Evolutionary conservation across 305 asterid species (phyloP), one percentile per base, ranked within the genome.

Genomic region (Fraxinus velutina): DNA sequence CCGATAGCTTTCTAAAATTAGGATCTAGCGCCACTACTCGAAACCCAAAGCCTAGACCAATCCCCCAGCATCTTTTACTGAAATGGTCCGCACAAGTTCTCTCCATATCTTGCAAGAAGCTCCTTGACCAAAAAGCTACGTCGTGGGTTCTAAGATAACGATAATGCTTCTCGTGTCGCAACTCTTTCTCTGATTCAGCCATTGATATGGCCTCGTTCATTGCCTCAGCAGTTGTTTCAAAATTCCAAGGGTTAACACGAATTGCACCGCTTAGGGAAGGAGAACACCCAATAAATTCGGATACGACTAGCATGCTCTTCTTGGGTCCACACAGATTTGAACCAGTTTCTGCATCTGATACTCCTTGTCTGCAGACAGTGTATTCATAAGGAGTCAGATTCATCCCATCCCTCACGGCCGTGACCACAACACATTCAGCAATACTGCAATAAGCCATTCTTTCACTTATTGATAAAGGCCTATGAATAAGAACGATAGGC

Each of bases 341-440:
- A 80, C 85, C 90, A 34, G 87, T 76, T 79, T 85, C 93, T 27
- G 89, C 88, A 78, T 92, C 91, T 24, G 93, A 85, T 71, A 90
- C 88, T 70, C 97, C 98, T 83, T 95, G 90, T 86, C 99, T 89
- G 82, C 97, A 91, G 27, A 91, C 98, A 80, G 92, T 93, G 89
- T 95, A 95, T 79, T 95, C 98, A 66, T 95, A 95, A 62, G 99
- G 99, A 73, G 95, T 92, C 86, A 93, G 86, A 84, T 94, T 94
- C 98, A 94, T 91, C 85, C 98, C 98, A 86, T 94, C 98, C 82
- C 98, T 85, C 70, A 95, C 98, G 15, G 99, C 99, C 32, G 98
- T 92, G 83, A 95, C 99, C 78, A 90, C 97, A 64, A 93, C 98
- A 89, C 99, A 95, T 85, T 95, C 99, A 82, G 99, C 98, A 80